phyloP scores from a whole-genome alignment of 75 land plant species.

The Selaginella tamariscina region DNA sequence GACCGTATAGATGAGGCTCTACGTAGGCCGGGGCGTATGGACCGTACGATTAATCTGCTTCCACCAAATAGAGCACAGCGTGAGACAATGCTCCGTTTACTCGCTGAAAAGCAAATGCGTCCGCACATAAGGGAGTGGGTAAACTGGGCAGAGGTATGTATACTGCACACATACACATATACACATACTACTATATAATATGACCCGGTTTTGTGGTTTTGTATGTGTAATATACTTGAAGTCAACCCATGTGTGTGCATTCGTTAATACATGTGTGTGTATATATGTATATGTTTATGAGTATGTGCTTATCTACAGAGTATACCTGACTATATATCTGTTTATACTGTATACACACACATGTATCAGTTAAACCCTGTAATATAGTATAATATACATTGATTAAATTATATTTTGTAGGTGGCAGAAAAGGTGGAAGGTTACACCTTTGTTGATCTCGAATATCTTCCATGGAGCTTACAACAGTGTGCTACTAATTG shows the following conservation, averaged over 20 bases:
- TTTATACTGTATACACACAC: no score
- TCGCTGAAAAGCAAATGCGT: constrained; percentile 68
- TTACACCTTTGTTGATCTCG: not conserved
- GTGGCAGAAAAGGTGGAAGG: not conserved
- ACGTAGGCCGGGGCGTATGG: constrained; percentile 95
- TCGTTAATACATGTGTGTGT: no score
- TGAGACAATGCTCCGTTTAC: constrained; percentile 49
- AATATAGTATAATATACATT: no score
- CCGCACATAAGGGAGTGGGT: constrained; percentile 44
- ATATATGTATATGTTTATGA: no score
- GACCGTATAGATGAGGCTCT: constrained; percentile 78
- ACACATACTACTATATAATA: no score
- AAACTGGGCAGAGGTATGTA: constrained; percentile 75
- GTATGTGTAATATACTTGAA: no score
- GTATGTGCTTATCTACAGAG: no score
- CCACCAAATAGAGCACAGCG: constrained; percentile 71
- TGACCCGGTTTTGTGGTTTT: no score
- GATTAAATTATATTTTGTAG: not conserved
- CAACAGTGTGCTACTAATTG: not conserved
- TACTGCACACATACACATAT: no score
- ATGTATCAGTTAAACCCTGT: no score
- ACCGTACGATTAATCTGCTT: constrained; percentile 66
- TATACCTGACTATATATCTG: no score
- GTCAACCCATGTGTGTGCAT: no score
- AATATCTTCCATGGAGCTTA: not conserved